Evolutionary conservation across 371 early-diverging fungal species (phyloP).

Genomic region (Actinomortierella wolfii): DNA sequence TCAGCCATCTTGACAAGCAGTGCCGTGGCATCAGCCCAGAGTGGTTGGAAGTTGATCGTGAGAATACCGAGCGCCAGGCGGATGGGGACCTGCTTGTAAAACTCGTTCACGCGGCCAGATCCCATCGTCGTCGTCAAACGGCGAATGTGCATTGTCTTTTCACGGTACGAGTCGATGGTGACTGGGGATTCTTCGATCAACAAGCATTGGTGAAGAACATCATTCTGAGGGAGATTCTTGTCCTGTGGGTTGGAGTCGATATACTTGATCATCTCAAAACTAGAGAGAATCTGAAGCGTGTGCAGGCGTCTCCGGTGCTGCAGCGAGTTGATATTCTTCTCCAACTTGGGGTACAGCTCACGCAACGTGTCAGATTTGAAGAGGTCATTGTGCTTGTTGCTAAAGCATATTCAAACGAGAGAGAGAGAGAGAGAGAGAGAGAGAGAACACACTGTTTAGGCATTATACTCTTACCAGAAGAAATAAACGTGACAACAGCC

Average conservation of each 20-base stretch:
- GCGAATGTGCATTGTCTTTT: slow-evolving; percentile 77
- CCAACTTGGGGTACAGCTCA: slow-evolving; percentile 56
- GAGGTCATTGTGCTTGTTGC: slow-evolving; percentile 36
- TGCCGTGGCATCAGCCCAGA: slow-evolving; percentile 83
- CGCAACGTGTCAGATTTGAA: slow-evolving; percentile 52
- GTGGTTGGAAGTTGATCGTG: slow-evolving; percentile 76
- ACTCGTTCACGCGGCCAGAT: slow-evolving; percentile 62
- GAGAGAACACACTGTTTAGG: too few species aligned
- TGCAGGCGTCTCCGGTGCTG: slow-evolving; percentile 66
- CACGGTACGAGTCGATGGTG: slow-evolving; percentile 71
- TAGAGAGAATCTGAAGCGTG: slow-evolving; percentile 71
- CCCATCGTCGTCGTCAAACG: slow-evolving; percentile 62
- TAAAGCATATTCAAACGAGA: slow-evolving; percentile 8
- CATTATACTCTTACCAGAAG: too few species aligned
- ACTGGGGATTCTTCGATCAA: slow-evolving; percentile 66
- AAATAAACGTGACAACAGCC: too few species aligned
- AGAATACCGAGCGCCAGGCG: slow-evolving; percentile 70
- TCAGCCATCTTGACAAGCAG: slow-evolving; percentile 61
- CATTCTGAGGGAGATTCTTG: slow-evolving; percentile 19
- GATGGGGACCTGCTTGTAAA: slow-evolving; percentile 67
- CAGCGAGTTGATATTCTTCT: slow-evolving; percentile 63
- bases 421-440: not conserved
- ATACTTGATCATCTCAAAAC: slow-evolving; percentile 62
- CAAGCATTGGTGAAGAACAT: slow-evolving; percentile 27
- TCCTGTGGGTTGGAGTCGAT: slow-evolving; percentile 51